These are phyloP conservation scores for Trypanosoma cruzi DNA, from an alignment of 208 protist genomes.

Conservation along the genomic window DNA sequence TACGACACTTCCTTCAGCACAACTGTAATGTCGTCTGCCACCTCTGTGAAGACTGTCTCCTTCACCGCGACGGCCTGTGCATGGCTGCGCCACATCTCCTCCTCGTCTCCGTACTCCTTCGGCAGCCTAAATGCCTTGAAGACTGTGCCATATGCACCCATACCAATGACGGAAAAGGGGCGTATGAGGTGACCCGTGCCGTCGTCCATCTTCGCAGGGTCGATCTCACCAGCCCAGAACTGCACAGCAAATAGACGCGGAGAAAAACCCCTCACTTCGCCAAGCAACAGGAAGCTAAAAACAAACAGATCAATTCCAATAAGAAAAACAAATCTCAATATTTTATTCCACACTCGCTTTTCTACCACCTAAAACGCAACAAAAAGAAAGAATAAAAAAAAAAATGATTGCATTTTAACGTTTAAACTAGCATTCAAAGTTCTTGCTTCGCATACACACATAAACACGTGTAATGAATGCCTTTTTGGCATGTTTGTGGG, in stretches of 20 bases:
- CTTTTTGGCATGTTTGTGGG: too few species aligned
- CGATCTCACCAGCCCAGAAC: neutral
- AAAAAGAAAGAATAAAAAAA: constrained; percentile 2
- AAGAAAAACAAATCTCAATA: neutral
- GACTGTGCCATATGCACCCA: constrained; percentile 37
- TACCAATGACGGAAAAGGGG: constrained; percentile 30
- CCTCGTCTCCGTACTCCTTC: constrained; percentile 10
- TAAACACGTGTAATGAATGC: neutral
- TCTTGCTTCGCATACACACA: neutral
- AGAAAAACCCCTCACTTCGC: neutral
- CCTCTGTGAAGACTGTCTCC: constrained; percentile 32
- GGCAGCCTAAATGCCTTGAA: constrained; percentile 30
- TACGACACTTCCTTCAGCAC: constrained; percentile 37
- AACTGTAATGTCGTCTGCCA: constrained; percentile 31
- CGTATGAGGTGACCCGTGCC: constrained; percentile 31
- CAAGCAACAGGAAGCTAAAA: neutral
- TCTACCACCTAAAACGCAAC: constrained; percentile 1
- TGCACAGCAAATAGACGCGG: neutral
- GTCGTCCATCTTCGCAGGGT: constrained; percentile 27
- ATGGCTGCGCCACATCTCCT: constrained; percentile 17
- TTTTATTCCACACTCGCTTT: neutral
- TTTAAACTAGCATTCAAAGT: neutral
- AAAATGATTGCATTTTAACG: neutral
- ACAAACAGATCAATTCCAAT: neutral
- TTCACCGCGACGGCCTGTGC: constrained; percentile 30